A percentile compares a stretch with the other conserved stretches of the same genome.
Conservation (phyloP, 1,284 basidiomycete species). For the Leccinum subrobustum region DNA sequence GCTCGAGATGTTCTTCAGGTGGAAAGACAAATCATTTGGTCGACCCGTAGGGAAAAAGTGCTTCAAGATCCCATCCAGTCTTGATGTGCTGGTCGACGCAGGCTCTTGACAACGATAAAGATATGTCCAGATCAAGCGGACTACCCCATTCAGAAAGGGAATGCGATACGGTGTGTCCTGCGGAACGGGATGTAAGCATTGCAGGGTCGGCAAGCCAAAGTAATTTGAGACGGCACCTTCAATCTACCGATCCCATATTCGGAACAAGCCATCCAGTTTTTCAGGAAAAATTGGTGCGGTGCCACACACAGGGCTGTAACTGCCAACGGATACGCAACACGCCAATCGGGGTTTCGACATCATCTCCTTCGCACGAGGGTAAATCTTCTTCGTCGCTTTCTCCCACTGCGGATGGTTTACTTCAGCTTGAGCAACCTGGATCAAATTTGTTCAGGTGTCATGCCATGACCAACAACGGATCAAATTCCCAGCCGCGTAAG, state of each 20-base stretch:
- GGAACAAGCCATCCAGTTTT: slow-evolving; percentile 76
- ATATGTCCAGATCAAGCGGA: slow-evolving; percentile 92
- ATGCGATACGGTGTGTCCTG: slow-evolving; percentile 80
- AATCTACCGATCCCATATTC: slow-evolving; percentile 73
- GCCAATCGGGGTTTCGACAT: slow-evolving; percentile 86
- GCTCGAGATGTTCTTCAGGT: slow-evolving; percentile 74
- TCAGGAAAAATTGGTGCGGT: slow-evolving; percentile 82
- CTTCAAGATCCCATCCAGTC: slow-evolving; percentile 77
- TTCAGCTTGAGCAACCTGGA: slow-evolving; percentile 89
- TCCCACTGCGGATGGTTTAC: slow-evolving; percentile 96
- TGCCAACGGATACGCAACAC: slow-evolving; percentile 82
- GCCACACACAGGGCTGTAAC: slow-evolving; percentile 86
- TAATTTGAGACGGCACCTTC: slow-evolving; percentile 53
- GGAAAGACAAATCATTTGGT: slow-evolving; percentile 52
- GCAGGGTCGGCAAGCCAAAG: neutral
- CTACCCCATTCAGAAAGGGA: slow-evolving; percentile 78
- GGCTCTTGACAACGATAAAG: slow-evolving; percentile 90
- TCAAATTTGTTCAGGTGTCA: slow-evolving; percentile 5
- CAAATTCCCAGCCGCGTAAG: slow-evolving; percentile 56
- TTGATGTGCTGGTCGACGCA: slow-evolving; percentile 72
- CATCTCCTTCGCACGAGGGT: slow-evolving; percentile 86
- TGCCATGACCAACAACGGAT: neutral
- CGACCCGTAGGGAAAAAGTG: slow-evolving; percentile 80
- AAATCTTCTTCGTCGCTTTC: slow-evolving; percentile 85
- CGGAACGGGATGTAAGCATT: neutral